Percentiles rank a stretch among this genome's conserved stretches.
Conservation (phyloP, 2,329 filamentous ascomycete genomes). For the Aureobasidium sp. region DNA sequence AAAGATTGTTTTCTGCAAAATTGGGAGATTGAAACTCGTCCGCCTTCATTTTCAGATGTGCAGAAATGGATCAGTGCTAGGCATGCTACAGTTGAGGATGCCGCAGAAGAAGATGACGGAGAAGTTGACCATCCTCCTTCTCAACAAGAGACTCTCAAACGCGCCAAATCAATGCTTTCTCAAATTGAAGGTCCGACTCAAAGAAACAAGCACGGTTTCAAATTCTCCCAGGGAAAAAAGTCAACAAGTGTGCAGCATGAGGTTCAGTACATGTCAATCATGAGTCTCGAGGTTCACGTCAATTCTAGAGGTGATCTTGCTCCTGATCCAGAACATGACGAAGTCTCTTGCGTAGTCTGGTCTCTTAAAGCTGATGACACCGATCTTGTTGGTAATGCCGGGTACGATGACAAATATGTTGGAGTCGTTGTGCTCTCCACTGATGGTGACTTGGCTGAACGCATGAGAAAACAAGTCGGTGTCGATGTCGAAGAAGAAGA, state of each 20-base stretch:
- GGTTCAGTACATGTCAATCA: constrained; percentile 89
- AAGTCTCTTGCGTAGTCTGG: constrained; percentile 86
- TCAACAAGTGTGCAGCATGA: constrained; percentile 75
- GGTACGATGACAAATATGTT: constrained; percentile 45
- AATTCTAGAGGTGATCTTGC: constrained; percentile 75
- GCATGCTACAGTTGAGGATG: constrained; percentile 19
- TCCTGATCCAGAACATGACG: constrained; percentile 85
- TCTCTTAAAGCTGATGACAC: constrained; percentile 70
- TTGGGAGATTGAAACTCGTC: constrained; percentile 70
- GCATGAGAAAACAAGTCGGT: constrained; percentile 52
- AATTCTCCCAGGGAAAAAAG: constrained; percentile 70
- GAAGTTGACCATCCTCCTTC: constrained; percentile 29
- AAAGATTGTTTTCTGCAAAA: constrained; percentile 54
- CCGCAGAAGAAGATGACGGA: constrained; percentile 15
- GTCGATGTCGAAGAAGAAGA: constrained; percentile 67
- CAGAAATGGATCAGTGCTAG: constrained; percentile 55
- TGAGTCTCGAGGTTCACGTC: constrained; percentile 89
- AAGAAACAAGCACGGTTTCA: constrained; percentile 72
- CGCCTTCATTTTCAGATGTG: constrained; percentile 67
- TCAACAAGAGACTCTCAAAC: constrained; percentile 23
- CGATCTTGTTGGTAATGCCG: constrained; percentile 43
- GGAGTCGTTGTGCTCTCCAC: constrained; percentile 62
- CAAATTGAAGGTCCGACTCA: constrained; percentile 89
- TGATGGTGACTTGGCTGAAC: constrained; percentile 49
- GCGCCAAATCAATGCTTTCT: constrained; percentile 50